Conservation (phyloP, 139 green algal genomes). For the Tetraselmis chui region DNA sequence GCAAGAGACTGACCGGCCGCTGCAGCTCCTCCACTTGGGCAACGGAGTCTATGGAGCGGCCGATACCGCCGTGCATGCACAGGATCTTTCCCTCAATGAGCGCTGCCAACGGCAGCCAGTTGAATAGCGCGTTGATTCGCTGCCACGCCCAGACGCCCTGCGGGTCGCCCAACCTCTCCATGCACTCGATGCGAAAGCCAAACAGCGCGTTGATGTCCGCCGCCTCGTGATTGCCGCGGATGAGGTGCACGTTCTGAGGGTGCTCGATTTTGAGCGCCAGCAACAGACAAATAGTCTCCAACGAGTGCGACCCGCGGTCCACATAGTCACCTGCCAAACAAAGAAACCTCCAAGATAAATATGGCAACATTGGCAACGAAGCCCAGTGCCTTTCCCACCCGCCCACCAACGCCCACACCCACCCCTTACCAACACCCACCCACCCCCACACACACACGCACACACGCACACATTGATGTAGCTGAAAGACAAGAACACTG, state of each 20-base stretch:
- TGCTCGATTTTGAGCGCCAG: slow-evolving; percentile 95
- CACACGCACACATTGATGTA: no score
- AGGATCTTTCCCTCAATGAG: slow-evolving; percentile 91
- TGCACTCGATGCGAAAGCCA: slow-evolving; percentile 95
- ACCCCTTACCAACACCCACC: no score
- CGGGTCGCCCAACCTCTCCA: slow-evolving; percentile 86
- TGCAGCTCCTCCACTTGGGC: slow-evolving; percentile 86
- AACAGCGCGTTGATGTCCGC: slow-evolving; percentile 98
- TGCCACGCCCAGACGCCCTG: slow-evolving; percentile 83
- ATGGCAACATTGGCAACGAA: no score
- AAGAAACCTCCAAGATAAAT: no score
- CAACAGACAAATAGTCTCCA: slow-evolving; percentile 87
- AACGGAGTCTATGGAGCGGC: slow-evolving; percentile 77
- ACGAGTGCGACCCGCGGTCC: slow-evolving; percentile 60
- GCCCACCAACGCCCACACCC: no score
- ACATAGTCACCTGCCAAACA: slow-evolving; percentile 72
- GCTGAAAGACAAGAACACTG: no score
- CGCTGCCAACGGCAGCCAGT: slow-evolving; percentile 95
- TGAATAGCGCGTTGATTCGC: slow-evolving; percentile 96
- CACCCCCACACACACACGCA: no score
- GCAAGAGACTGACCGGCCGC: slow-evolving; percentile 63
- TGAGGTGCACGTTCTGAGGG: slow-evolving; percentile 87
- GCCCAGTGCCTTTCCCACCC: no score
- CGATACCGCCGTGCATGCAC: slow-evolving; percentile 98
- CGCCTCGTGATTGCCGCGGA: slow-evolving; percentile 96